Evolutionary conservation across 2,329 filamentous ascomycete species (phyloP).

Genomic region (Cyclaneusma minus): DNA sequence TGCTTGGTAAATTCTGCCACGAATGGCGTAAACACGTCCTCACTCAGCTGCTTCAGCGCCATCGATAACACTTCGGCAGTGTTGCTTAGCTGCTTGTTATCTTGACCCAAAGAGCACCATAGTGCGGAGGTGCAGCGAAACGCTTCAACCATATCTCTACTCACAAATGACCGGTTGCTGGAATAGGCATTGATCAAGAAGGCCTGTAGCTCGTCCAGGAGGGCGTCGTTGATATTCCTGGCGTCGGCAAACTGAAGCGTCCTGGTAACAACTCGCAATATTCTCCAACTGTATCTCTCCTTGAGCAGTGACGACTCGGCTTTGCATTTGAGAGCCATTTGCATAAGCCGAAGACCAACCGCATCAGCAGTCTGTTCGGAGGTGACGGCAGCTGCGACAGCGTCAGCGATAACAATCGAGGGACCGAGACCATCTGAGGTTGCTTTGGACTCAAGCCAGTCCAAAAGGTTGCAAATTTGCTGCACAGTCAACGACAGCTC

Average conservation of each 20-base stretch:
- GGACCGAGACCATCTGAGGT: slow-evolving; percentile 10
- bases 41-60: slow-evolving; percentile 4
- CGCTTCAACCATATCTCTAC: slow-evolving; percentile 7
- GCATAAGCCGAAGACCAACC: slow-evolving; percentile 18
- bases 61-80: slow-evolving; percentile 5
- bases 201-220: slow-evolving; percentile 8
- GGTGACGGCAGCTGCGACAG: slow-evolving; percentile 21
- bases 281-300: slow-evolving; percentile 14
- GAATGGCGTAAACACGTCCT: not conserved
- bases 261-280: slow-evolving; percentile 14
- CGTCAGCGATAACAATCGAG: slow-evolving; percentile 22
- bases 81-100: slow-evolving; percentile 6
- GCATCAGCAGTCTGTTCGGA: slow-evolving; percentile 18
- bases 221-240: slow-evolving; percentile 7
- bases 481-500: slow-evolving; percentile 21
- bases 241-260: slow-evolving; percentile 9
- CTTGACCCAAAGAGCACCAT: slow-evolving; percentile 10
- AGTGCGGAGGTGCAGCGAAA: slow-evolving; percentile 13
- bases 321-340: slow-evolving; percentile 16
- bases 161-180: not conserved
- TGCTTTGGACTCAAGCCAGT: slow-evolving; percentile 17
- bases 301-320: slow-evolving; percentile 10
- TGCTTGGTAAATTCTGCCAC: not conserved
- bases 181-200: slow-evolving; percentile 1
- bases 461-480: slow-evolving; percentile 21